These are phyloP conservation scores for Xylariaceae sp. DNA, from an alignment of 2,329 filamentous ascomycete genomes.

Conservation along the genomic window DNA sequence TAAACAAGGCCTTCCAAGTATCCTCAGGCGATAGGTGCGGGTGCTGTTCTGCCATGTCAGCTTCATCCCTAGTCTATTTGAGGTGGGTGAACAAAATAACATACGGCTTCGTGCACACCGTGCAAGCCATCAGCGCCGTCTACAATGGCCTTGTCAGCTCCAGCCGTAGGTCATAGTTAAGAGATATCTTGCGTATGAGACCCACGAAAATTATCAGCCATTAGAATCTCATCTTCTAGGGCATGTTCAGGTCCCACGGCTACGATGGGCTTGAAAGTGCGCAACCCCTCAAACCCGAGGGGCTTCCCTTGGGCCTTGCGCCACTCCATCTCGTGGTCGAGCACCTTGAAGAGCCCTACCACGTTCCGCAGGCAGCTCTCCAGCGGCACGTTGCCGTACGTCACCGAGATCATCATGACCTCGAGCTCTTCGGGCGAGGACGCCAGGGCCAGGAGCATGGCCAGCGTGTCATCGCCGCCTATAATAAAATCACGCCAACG, in stretches of 20 bases:
- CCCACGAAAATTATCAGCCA: conserved; percentile 88
- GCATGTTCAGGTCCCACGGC: conserved; percentile 87
- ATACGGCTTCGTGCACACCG: conserved; percentile 68
- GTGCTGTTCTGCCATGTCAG: conserved; percentile 52
- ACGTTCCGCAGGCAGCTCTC: conserved; percentile 87
- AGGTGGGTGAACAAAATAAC: conserved; percentile 26
- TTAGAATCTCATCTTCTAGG: conserved; percentile 79
- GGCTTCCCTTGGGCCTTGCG: conserved; percentile 70
- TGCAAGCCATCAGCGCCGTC: conserved; percentile 80
- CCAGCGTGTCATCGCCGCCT: conserved; percentile 91
- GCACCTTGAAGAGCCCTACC: conserved; percentile 87
- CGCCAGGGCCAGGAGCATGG: conserved; percentile 84
- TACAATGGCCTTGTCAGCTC: conserved; percentile 42
- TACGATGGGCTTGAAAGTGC: conserved; percentile 77
- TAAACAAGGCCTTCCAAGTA: conserved; percentile 74
- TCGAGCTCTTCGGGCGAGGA: conserved; percentile 84
- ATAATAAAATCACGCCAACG: conserved; percentile 5
- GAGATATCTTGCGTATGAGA: not conserved
- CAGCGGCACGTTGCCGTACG: conserved; percentile 91
- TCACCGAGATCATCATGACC: conserved; percentile 83
- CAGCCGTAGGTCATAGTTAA: not conserved
- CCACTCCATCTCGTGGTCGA: conserved; percentile 90
- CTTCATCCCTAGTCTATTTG: not conserved
- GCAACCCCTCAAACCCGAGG: conserved; percentile 75
- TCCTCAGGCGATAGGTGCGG: conserved; percentile 77